These are phyloP conservation scores for Colletotrichum simmondsii DNA, from an alignment of 2,329 filamentous ascomycete genomes.

Conservation along the genomic window DNA sequence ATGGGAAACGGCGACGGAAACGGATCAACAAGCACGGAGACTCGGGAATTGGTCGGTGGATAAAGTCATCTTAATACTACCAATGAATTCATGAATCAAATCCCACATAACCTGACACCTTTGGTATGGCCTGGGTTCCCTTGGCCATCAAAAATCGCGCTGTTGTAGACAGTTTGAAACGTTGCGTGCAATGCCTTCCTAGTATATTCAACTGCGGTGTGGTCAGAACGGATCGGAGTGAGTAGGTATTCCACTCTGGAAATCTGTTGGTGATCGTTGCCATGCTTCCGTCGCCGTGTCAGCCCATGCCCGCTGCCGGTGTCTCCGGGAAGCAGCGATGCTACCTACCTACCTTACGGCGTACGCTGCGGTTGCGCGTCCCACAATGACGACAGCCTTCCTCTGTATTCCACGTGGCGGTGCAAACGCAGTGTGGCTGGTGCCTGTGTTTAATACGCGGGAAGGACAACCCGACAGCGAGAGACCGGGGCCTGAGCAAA, in stretches of 20 bases:
- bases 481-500: conserved; percentile 15
- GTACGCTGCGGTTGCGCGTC: conserved; percentile 18
- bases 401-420: conserved; percentile 31
- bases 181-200: not conserved
- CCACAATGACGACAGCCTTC: conserved; percentile 34
- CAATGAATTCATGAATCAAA: conserved; percentile 20
- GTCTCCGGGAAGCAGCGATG: not conserved
- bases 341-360: not conserved
- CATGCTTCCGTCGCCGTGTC: not conserved
- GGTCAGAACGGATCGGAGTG: not conserved
- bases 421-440: conserved; percentile 26
- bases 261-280: not conserved
- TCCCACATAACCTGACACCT: not conserved
- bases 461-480: not conserved
- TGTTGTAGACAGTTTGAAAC: not conserved
- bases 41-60: conserved; percentile 12
- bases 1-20: not conserved
- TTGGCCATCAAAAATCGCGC: not conserved
- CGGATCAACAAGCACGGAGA: not conserved
- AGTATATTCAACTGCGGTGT: not conserved
- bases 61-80: conserved; percentile 11
- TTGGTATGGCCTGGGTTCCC: not conserved
- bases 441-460: not conserved
- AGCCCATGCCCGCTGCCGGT: not conserved
- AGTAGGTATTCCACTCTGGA: not conserved